Evolutionary conservation across 306 rosid species (phyloP).

Genomic region (Quercus aquifolioides): DNA sequence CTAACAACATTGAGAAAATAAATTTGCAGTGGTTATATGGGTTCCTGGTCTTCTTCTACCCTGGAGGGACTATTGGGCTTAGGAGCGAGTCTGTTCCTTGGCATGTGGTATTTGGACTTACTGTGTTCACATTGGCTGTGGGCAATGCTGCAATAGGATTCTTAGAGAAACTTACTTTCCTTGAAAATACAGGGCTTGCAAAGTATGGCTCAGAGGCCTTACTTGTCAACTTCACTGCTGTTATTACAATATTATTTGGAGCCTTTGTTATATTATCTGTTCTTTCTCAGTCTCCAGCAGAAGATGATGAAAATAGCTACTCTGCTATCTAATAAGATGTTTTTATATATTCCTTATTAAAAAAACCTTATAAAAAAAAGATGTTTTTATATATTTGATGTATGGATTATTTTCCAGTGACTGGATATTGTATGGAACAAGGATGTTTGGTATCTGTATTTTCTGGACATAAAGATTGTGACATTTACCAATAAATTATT

Average conservation of each 20-base stretch:
- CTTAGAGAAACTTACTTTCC: conserved; percentile 84
- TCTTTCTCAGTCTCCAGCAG: conserved; percentile 34
- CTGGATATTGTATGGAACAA: neutral
- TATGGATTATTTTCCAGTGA: too few species aligned
- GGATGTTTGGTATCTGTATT: neutral
- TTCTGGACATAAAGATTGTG: neutral
- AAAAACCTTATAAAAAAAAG: too few species aligned
- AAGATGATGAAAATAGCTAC: conserved; percentile 35
- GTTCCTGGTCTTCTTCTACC: conserved; percentile 68
- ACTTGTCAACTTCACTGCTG: conserved; percentile 85
- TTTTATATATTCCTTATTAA: too few species aligned
- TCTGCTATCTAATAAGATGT: conserved; percentile 24
- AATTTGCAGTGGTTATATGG: conserved; percentile 72
- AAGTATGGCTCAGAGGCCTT: conserved; percentile 84
- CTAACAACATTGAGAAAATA: neutral
- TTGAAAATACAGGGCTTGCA: conserved; percentile 52
- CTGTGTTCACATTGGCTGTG: conserved; percentile 55
- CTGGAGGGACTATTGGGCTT: conserved; percentile 48
- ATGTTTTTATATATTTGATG: too few species aligned
- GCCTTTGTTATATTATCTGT: conserved; percentile 61
- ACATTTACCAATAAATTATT: neutral
- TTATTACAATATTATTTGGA: conserved; percentile 60
- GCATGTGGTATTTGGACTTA: conserved; percentile 66
- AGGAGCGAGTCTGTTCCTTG: conserved; percentile 62
- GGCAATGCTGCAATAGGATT: conserved; percentile 67